Evolutionary conservation across 73 alveolate genomes (phyloP).

Genomic region (Symbiodinium natans): DNA sequence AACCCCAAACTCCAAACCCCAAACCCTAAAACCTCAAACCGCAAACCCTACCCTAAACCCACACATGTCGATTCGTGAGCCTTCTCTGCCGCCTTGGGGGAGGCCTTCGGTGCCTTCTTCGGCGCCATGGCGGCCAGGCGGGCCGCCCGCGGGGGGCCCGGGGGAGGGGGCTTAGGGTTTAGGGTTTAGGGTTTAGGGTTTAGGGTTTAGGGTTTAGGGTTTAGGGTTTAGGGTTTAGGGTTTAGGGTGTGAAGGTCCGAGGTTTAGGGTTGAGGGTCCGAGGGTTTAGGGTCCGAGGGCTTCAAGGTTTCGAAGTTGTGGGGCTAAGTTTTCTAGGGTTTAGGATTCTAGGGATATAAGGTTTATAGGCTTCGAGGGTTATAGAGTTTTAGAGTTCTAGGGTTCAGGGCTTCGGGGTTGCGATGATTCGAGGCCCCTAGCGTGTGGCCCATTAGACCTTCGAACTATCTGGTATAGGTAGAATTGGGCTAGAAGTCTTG

Average conservation of each 20-base stretch:
- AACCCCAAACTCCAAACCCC: no score
- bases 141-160: no score
- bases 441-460: no score
- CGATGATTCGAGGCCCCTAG: no score
- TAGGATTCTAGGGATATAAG: background rate
- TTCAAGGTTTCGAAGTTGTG: no score
- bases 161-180: background rate
- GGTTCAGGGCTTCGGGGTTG: no score
- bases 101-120: background rate
- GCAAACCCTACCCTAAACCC: background rate
- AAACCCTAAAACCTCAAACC: background rate
- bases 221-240: background rate
- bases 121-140: background rate
- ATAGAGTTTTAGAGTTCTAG: no score
- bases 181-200: background rate
- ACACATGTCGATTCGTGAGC: background rate
- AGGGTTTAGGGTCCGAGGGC: background rate
- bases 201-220: background rate
- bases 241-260: background rate
- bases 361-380: no score
- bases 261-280: background rate
- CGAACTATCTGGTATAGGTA: no score
- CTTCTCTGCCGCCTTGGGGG: slow-evolving; percentile 2
- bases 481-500: no score
- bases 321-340: no score